phyloP scores from a whole-genome alignment of 768 basidiomycete genomes.

The Calvatia gigantea region DNA sequence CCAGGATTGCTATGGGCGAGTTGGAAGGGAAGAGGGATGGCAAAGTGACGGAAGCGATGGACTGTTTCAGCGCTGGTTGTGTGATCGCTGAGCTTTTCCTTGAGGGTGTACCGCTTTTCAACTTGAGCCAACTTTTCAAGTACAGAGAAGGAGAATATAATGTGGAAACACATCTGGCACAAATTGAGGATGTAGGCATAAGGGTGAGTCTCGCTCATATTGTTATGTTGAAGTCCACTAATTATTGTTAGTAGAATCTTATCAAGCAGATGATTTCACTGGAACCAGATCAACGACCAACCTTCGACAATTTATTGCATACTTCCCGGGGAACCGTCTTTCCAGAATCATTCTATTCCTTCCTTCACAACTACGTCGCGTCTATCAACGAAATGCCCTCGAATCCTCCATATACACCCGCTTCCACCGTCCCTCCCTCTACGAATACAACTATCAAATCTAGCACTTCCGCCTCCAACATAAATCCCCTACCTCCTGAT shows the following conservation, averaged over 20 bases:
- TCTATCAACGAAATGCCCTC: slow-evolving; percentile 69
- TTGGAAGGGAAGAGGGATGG: slow-evolving; percentile 69
- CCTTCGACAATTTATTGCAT: slow-evolving; percentile 77
- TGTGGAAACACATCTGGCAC: slow-evolving; percentile 65
- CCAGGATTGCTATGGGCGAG: slow-evolving; percentile 47
- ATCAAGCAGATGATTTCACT: slow-evolving; percentile 89
- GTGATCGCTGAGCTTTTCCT: slow-evolving; percentile 95
- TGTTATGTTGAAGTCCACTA: slow-evolving; percentile 6
- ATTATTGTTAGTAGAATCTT: slow-evolving; percentile 55
- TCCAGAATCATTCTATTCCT: slow-evolving; percentile 92
- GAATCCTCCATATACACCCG: slow-evolving; percentile 39
- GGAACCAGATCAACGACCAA: slow-evolving; percentile 71
- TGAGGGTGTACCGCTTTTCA: slow-evolving; percentile 92
- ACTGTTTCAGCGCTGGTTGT: slow-evolving; percentile 93
- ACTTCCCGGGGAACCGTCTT: slow-evolving; percentile 76
- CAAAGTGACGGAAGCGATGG: slow-evolving; percentile 93
- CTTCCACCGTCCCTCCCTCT: slow-evolving; percentile 29
- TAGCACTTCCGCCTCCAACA: slow-evolving; percentile 27
- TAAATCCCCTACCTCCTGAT: slow-evolving; percentile 24
- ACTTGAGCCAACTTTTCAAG: slow-evolving; percentile 91
- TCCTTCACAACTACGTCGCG: slow-evolving; percentile 85
- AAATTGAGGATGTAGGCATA: slow-evolving; percentile 80
- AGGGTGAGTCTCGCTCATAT: slow-evolving; percentile 49
- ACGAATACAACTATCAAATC: slow-evolving; percentile 29
- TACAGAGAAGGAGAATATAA: slow-evolving; percentile 84